phyloP scores from a whole-genome alignment of 2,329 filamentous ascomycete species.

The Westerdykella sp. region DNA sequence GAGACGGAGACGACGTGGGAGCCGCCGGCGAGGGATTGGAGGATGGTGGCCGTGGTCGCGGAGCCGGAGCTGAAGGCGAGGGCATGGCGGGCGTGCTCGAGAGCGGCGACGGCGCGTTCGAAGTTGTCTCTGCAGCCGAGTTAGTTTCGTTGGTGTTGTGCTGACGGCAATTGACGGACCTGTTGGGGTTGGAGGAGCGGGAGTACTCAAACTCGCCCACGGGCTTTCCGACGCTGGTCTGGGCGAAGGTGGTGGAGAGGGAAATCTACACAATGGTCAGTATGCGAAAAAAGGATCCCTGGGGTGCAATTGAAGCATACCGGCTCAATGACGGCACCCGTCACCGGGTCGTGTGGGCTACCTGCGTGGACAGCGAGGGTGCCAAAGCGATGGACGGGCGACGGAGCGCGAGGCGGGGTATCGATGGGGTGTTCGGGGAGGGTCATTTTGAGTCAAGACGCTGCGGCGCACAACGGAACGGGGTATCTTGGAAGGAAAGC shows the following conservation, averaged over 20 bases:
- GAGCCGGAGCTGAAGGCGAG: conserved; percentile 93
- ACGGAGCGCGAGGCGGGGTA: conserved; percentile 66
- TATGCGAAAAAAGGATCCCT: background rate
- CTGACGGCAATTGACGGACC: conserved; percentile 34
- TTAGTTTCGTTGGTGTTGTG: background rate
- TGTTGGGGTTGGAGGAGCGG: conserved; percentile 88
- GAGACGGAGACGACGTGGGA: conserved; percentile 95
- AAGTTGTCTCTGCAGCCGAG: conserved; percentile 65
- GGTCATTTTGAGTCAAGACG: conserved; percentile 27
- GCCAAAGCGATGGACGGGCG: conserved; percentile 75
- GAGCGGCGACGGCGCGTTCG: conserved; percentile 80
- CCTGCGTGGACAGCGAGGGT: conserved; percentile 94
- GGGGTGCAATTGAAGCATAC: conserved; percentile 35
- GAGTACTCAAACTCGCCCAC: conserved; percentile 90
- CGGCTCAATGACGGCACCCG: conserved; percentile 90
- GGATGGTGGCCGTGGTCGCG: conserved; percentile 84
- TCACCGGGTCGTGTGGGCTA: conserved; percentile 79
- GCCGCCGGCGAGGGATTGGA: conserved; percentile 84
- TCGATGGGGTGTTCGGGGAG: conserved; percentile 53
- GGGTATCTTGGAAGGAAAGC: background rate
- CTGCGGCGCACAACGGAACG: background rate
- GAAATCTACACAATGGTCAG: conserved; percentile 58
- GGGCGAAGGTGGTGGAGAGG: conserved; percentile 93
- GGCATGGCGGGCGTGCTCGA: conserved; percentile 88
- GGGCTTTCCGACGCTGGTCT: conserved; percentile 78